phyloP scores from a whole-genome alignment of 2,329 filamentous ascomycete species.

The Trichoderma breve region DNA sequence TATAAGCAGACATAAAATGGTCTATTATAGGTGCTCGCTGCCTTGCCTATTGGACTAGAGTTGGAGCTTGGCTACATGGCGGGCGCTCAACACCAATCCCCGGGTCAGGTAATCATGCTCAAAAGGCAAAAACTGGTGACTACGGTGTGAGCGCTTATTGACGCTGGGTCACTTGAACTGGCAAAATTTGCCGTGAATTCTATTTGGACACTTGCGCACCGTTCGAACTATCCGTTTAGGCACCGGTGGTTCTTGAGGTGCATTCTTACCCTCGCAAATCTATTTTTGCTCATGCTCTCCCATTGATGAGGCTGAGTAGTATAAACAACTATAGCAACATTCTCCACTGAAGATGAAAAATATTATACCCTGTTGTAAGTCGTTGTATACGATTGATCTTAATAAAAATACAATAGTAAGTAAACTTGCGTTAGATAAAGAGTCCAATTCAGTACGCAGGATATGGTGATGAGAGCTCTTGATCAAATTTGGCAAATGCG shows the following conservation, averaged over 20 bases:
- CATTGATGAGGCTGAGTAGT: too few species aligned
- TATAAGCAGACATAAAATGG: not conserved
- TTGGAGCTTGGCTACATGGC: not conserved
- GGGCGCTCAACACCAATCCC: not conserved
- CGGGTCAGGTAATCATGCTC: not conserved
- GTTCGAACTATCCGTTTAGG: not conserved
- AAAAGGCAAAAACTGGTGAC: not conserved
- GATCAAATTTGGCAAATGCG: not conserved
- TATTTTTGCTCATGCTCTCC: not conserved
- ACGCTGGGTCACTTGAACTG: not conserved
- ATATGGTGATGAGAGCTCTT: not conserved
- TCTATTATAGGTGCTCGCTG: not conserved
- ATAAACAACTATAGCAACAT: not conserved
- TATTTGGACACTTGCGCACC: not conserved
- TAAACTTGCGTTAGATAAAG: not conserved
- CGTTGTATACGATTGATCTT: not conserved
- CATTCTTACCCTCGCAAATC: not conserved
- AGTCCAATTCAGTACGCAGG: not conserved
- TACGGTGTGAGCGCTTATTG: not conserved
- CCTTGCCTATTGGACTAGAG: not conserved
- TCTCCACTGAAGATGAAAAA: not conserved
- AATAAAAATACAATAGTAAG: not conserved
- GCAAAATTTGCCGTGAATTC: not conserved
- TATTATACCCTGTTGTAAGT: not conserved
- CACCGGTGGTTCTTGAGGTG: not conserved